phyloP scores from a whole-genome alignment of 768 basidiomycete genomes.

The Auricularia cornea region DNA sequence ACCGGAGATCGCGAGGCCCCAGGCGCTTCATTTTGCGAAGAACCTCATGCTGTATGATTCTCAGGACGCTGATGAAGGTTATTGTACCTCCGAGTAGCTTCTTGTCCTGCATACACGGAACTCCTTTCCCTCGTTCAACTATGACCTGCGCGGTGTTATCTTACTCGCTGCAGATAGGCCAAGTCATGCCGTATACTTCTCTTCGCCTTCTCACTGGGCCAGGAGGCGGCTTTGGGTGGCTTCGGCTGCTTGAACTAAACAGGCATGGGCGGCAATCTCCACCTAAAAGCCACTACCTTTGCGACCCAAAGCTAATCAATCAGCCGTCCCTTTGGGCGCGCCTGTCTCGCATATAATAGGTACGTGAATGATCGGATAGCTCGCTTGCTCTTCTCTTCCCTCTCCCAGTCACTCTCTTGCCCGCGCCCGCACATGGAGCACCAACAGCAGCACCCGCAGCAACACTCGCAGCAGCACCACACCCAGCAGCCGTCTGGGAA shows the following conservation, averaged over 20 bases:
- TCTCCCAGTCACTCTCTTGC: not conserved
- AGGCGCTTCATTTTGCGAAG: not conserved
- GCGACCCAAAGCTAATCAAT: not conserved
- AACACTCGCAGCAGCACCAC: too few species aligned
- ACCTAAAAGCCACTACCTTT: not conserved
- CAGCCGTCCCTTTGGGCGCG: not conserved
- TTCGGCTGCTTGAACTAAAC: not conserved
- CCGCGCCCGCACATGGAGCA: not conserved
- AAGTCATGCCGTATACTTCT: too few species aligned
- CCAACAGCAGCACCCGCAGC: not conserved
- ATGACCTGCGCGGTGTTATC: too few species aligned
- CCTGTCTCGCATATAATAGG: not conserved
- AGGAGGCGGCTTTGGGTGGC: not conserved
- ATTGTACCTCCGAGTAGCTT: too few species aligned
- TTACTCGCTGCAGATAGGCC: too few species aligned
- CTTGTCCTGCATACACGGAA: too few species aligned
- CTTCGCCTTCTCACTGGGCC: too few species aligned
- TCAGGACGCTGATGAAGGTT: too few species aligned
- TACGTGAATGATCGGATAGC: not conserved
- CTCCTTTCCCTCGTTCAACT: too few species aligned
- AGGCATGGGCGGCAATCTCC: not conserved
- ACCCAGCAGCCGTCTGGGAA: not conserved
- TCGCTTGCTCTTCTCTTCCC: not conserved
- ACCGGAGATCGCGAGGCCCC: not conserved
- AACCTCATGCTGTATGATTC: too few species aligned